Percentiles rank a stretch among this genome's conserved stretches.
phyloP scores from a whole-genome alignment of 805 yeast genomes.

The Nakazawaea populi region DNA sequence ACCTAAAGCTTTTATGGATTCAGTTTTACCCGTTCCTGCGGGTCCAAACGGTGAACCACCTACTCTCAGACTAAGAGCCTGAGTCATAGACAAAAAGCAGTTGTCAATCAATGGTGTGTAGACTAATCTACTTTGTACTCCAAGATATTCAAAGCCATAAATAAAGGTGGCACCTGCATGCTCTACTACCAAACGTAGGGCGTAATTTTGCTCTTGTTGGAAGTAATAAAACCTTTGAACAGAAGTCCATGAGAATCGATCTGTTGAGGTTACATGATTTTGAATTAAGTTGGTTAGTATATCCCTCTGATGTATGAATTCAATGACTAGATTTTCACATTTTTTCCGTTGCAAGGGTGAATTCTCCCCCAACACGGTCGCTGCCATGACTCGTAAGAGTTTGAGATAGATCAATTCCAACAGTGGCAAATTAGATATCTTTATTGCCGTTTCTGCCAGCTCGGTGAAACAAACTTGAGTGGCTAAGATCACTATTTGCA shows the following conservation, averaged over 20 bases:
- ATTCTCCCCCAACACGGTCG: slow-evolving; percentile 21
- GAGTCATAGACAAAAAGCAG: slow-evolving; percentile 63
- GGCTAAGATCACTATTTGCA: slow-evolving; percentile 51
- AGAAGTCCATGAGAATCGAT: slow-evolving; percentile 38
- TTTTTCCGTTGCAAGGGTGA: slow-evolving; percentile 31
- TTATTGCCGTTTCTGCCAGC: slow-evolving; percentile 23
- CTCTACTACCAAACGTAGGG: slow-evolving; percentile 34
- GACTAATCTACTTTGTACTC: slow-evolving; percentile 67
- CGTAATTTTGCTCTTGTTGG: slow-evolving; percentile 18
- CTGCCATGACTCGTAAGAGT: slow-evolving; percentile 25
- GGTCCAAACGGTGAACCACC: slow-evolving; percentile 97
- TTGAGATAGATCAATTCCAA: slow-evolving; percentile 2
- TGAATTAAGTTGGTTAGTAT: slow-evolving; percentile 22
- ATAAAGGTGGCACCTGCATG: slow-evolving; percentile 44
- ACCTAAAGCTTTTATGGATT: slow-evolving; percentile 80
- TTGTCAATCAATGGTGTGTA: slow-evolving; percentile 66
- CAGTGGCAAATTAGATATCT: background rate
- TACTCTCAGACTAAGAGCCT: slow-evolving; percentile 61
- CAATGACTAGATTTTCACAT: slow-evolving; percentile 59
- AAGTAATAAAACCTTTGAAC: slow-evolving; percentile 46
- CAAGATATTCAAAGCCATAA: slow-evolving; percentile 83
- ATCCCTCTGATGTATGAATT: slow-evolving; percentile 53
- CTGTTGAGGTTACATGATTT: background rate
- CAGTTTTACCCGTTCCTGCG: slow-evolving; percentile 97
- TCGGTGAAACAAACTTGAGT: slow-evolving; percentile 54